Base-by-base conservation (phyloP, 345 rosid genomes). In the Toxicodendron radicans region DNA sequence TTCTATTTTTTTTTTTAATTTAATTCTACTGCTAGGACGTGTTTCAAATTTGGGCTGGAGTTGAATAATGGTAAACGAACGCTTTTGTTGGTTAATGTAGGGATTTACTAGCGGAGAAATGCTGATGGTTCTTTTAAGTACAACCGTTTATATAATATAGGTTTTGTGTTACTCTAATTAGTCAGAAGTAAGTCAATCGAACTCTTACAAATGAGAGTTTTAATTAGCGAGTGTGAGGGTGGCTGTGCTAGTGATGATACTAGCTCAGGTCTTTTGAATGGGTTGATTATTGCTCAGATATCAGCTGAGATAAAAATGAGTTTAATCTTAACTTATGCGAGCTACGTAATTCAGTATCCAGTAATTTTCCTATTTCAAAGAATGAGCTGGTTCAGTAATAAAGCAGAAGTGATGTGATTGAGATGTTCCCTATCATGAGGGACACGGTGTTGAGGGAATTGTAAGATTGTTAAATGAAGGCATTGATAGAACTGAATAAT, bases 381-480 rank as follows among this genome's bases (percentile, higher is more conserved):
- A 20, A 17, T 24, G 53, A 33, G 38, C 14, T 58, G 24, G 70
- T 33, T 69, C n/a, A 9, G 10, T 46, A 16, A 58, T 43, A 14
- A 59, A 20, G 8, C 51, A 7, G 43, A 38, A 38, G 8, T 52
- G 58, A 27, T 10, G 64, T 41, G 57, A 11, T 68, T 32, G 63
- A 51, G 59, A 12, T 63, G 27, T 16, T 20, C 35, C 11, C 32
- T 35, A 51, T 56, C 45, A 27, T 16, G 21, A 38, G 18, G 51
- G 60, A 30, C 7, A 18, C 13, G 0, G 7, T 43, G 20, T 73
- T 4, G 21, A 71, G 6, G 13, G 14, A 33, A 16, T 69, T 2
- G 13, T 64, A 32, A 41, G 68, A 49, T n/a, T 70, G n/a, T 58
- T 64, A 27, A 46, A 54, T 56, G 56, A 11, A n/a, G 46, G 18